A percentile compares a stretch with the other conserved stretches of the same genome.
Evolutionary conservation across 345 rosid species (phyloP).

Genomic region (Citrus maxima): DNA sequence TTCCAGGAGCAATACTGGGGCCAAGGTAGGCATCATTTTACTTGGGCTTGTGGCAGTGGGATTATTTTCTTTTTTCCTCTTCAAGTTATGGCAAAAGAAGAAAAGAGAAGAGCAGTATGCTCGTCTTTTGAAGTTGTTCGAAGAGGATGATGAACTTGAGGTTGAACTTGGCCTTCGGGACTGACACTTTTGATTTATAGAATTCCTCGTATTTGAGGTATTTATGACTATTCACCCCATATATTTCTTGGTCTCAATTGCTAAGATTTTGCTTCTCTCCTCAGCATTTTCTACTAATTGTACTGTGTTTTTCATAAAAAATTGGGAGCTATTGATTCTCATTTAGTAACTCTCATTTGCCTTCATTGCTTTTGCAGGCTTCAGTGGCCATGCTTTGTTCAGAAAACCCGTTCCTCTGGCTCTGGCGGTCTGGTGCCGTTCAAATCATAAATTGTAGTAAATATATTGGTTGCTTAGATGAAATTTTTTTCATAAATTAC

Average conservation of each 20-base stretch:
- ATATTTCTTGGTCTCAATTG: background rate
- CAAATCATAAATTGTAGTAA: slow-evolving; percentile 13
- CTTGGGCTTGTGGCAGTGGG: slow-evolving; percentile 48
- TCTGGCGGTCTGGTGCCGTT: slow-evolving; percentile 9
- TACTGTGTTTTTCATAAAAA: background rate
- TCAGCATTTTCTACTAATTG: background rate
- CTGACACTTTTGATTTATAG: slow-evolving; percentile 26
- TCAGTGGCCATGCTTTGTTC: slow-evolving; percentile 6
- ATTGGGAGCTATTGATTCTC: background rate
- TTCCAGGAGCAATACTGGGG: slow-evolving; percentile 43
- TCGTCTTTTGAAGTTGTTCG: slow-evolving; percentile 85
- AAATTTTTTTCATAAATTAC: slow-evolving; percentile 14
- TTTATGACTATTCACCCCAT: background rate
- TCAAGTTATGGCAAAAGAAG: slow-evolving; percentile 95
- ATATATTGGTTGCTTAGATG: slow-evolving; percentile 21
- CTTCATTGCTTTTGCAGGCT: slow-evolving; percentile 12
- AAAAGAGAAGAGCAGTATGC: slow-evolving; percentile 97
- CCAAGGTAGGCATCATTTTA: slow-evolving; percentile 46
- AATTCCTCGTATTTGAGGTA: slow-evolving; percentile 29
- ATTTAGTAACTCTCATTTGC: background rate
- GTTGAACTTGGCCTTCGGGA: slow-evolving; percentile 93
- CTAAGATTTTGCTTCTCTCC: background rate
- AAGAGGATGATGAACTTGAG: slow-evolving; percentile 98
- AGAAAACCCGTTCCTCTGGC: slow-evolving; percentile 7
- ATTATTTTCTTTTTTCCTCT: slow-evolving; percentile 58